Evolutionary conservation across 805 yeast species (phyloP), one percentile per base, ranked within the genome.

Genomic region (Phaffomyces antillensis): DNA sequence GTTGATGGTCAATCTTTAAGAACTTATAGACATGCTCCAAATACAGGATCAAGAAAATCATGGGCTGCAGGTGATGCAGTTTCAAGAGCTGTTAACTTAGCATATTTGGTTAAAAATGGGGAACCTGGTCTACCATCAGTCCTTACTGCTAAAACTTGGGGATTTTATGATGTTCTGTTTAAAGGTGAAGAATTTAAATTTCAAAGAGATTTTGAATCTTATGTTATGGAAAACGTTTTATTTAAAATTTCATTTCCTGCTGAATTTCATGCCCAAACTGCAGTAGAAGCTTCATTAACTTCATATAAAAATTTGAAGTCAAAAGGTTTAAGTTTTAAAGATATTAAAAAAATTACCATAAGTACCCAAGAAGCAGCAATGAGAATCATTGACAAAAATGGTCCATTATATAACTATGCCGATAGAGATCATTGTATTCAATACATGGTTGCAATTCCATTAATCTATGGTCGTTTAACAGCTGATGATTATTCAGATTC

Each of bases 1-100:
- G 81, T 71, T 26, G 83, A 77, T 59, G 83, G 83, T 28, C 80
- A 75, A 52, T 53, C 78, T 5, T 62, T 77, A 48, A 69, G 83
- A 60, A 78, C 83, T 28, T 77, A 77, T 55, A 72, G 83, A 55
- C 83, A 77, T 55, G 79, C 82, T 10, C 83, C 83, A 50, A 77
- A 77, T 61, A 78, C 83, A 42, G 76, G 77, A 63, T 72, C 79
- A 9, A 70, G 83, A 56, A 77, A 77, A 62, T 76, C 81, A 2
- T 77, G 83, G 83, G 83, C 83, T 25, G 83, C 83, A 13, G 83
- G 83, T 47, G 83, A 77, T 53, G 82, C 83, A 12, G 72, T 71
- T 41, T 67, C 78, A 15, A 66, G 82, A 48, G 83, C 82, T 17
- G 82, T 77, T 15, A 74, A 76, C 59, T 59, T 78, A 46, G 81